Base-by-base conservation (phyloP, 2,329 filamentous ascomycete species). In the Phyllosticta citriasiana region DNA sequence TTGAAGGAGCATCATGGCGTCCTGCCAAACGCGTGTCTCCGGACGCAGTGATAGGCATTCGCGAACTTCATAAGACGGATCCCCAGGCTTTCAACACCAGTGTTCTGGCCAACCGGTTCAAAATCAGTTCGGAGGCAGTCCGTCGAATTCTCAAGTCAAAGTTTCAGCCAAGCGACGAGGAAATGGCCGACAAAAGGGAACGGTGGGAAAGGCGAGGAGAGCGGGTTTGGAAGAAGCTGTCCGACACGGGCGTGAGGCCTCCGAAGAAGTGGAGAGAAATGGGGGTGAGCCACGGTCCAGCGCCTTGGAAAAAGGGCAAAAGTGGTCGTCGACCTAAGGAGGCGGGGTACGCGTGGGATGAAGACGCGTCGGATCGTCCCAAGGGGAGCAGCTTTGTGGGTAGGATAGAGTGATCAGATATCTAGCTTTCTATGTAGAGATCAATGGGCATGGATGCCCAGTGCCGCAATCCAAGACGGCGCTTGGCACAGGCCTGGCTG, bases 11-110 rank as follows among this genome's bases (percentile, higher is more conserved):
- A 50, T 77, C 87, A 9, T 99, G 93, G 92, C 81, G 82, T 27
- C 93, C 94, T 30, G 82, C 83, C 56, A 97, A 96, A 74, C 87
- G 87, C 62, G 81, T 99, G 9, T 97, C 94, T 0, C 94, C 94
- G 0, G 93, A 97, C 73, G 91, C 92, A 0, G 79, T 97, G 33
- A 87, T 89, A n/a, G 92, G 91, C 52, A 96, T 99, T 67, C 86
- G 91, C 52, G 87, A 89, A 22, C 79, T 99, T 35, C 85, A 97
- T 72, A 78, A 82, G 26, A 86, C 91, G 67, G 87, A 91, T 64
- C 91, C 93, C 0, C 81, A 88, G 2, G 80, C 82, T 62, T 97
- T 91, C 76, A 88, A 87, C 3, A 95, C 88, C 0, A 74, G 81
- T 16, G 81, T 84, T 35, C 84, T 97, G 14, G 84, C 93, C 0